These are phyloP conservation scores for Diaporthe ampelina DNA, from an alignment of 2,329 filamentous ascomycete species.

Conservation along the genomic window DNA sequence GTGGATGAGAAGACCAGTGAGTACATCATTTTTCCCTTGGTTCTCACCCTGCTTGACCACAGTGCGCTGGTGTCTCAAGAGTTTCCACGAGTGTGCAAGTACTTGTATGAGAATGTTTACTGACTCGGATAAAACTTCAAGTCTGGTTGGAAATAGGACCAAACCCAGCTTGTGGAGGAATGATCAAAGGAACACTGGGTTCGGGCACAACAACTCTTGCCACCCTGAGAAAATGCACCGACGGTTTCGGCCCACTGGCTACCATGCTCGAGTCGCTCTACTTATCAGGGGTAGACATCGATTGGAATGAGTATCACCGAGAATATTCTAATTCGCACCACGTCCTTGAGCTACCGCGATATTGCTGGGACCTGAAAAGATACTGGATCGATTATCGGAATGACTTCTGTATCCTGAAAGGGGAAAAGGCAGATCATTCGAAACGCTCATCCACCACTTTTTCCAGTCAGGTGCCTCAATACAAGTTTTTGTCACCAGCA, in stretches of 20 bases:
- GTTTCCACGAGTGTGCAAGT: background rate
- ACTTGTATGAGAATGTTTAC: background rate
- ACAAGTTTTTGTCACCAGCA: constrained; percentile 1
- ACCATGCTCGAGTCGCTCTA: constrained; percentile 9
- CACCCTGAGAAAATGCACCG: background rate
- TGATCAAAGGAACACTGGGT: constrained; percentile 9
- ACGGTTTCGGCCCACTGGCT: background rate
- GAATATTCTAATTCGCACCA: background rate
- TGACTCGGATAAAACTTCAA: background rate
- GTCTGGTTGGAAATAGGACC: constrained; percentile 14
- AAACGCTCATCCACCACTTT: background rate
- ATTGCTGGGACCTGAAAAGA: constrained; percentile 3
- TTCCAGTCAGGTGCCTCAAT: background rate
- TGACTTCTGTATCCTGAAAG: constrained; percentile 5
- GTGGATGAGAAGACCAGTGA: constrained; percentile 7
- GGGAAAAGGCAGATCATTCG: background rate
- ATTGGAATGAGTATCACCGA: constrained; percentile 18
- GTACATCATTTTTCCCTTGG: background rate
- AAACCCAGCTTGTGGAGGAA: background rate
- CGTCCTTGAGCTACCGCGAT: background rate
- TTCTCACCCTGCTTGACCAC: background rate
- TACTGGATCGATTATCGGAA: constrained; percentile 24
- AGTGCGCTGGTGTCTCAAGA: background rate
- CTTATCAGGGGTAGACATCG: background rate
- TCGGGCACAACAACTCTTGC: background rate